Conservation (phyloP, 1,139 yeast species). For the Hemisphaericaspora subhashii region DNA sequence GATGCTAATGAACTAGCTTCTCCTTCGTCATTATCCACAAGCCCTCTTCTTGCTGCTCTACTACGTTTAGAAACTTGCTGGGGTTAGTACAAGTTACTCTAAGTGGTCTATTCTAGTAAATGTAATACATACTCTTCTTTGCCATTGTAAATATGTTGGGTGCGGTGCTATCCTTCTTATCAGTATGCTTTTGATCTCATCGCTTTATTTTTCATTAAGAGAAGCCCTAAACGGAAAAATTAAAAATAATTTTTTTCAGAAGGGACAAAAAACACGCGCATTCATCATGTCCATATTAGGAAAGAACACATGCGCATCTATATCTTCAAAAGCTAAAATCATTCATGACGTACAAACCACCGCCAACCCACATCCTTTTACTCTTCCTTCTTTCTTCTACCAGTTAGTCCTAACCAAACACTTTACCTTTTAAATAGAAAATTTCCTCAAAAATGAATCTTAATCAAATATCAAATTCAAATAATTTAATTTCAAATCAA, state of each 20-base stretch:
- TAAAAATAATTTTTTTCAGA: not conserved
- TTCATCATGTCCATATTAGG: not conserved
- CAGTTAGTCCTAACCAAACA: not conserved
- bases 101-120: not conserved
- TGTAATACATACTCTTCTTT: constrained; percentile 4
- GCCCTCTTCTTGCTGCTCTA: constrained; percentile 76
- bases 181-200: constrained; percentile 3
- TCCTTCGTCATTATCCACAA: constrained; percentile 31
- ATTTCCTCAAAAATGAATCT: constrained; percentile 7
- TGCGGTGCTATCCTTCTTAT: not conserved
- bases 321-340: too few species aligned
- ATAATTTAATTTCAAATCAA: constrained; percentile 3
- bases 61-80: constrained; percentile 62
- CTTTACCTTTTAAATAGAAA: not conserved
- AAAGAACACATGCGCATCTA: constrained; percentile 1
- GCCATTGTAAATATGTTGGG: constrained; percentile 1
- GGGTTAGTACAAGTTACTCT: constrained; percentile 15
- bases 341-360: too few species aligned
- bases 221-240: not conserved
- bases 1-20: constrained; percentile 51
- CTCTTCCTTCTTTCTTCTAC: not conserved
- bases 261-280: not conserved
- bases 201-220: constrained; percentile 1
- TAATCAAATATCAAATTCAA: constrained; percentile 10
- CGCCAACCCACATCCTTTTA: not conserved